Evolutionary conservation across 1,284 basidiomycete species (phyloP), one percentile per base, ranked within the genome.

Genomic region (Phaffia rhodozyma): DNA sequence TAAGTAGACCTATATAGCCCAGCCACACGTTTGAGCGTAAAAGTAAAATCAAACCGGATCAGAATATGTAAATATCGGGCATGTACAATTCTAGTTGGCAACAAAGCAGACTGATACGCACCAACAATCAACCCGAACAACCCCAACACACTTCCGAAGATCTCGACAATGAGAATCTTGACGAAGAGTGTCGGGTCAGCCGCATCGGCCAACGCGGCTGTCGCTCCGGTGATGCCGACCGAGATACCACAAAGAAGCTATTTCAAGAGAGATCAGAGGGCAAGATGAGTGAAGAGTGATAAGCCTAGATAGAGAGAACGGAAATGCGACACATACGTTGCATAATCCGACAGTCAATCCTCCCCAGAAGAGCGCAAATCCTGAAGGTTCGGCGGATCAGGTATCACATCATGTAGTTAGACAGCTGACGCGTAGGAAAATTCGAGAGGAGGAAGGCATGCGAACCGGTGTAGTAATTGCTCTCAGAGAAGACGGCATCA

Each of bases 351-450:
- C 91, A 1, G 90, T 91, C 57, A 96, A 77, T 34, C 92, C 92
- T 51, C 91, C 91, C 86, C 91, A 96, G 80, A 97, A 97, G 64
- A 96, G 81, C 1, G 91, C 85, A 71, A 84, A 96, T 13, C 91
- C 90, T 89, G 68, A 32, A 43, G 32, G 4, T 29, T 48, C 53
- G 32, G 49, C 29, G 27, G 29, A 16, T 23, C 34, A 20, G 55
- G 50, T 29, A 29, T 38, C 49, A 50, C 48, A 29, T n/a, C 20
- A 21, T 32, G n/a, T 23, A 21, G 25, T 18, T 25, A 29, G 62
- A 48, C 23, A 51, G 34, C 23, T 16, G 20, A 34, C 32, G 30
- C 48, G 7, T 3, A 63, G 56, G 29, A 32, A 64, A 16, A 34
- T 38, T 64, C 38, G 23, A 53, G 34, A n/a, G 47, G 55, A 27